These are phyloP conservation scores for Trypanosoma conorhini DNA, from an alignment of 208 protist species.

Conservation along the genomic window DNA sequence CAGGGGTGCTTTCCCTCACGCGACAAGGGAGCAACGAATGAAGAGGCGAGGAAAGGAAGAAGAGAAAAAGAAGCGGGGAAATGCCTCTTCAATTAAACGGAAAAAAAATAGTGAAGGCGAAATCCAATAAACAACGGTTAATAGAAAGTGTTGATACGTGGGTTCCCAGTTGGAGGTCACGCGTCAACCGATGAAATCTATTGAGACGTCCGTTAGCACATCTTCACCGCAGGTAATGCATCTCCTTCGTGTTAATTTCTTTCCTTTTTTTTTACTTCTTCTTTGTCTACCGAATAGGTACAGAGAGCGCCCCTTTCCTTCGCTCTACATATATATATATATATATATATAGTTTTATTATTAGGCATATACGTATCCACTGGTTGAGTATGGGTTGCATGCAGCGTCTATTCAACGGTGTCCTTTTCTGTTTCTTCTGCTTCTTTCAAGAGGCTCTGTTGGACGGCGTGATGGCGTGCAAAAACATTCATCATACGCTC, in stretches of 20 bases:
- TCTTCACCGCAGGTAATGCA: not conserved
- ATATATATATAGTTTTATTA: slow-evolving; percentile 19
- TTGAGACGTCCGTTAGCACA: not conserved
- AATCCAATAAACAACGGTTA: not conserved
- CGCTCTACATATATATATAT: too few species aligned
- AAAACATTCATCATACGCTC: slow-evolving; percentile 45
- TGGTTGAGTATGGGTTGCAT: slow-evolving; percentile 10
- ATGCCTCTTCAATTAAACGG: slow-evolving; percentile 18
- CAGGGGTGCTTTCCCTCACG: not conserved
- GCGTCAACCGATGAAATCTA: not conserved
- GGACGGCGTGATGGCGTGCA: slow-evolving; percentile 61
- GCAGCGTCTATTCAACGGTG: slow-evolving; percentile 44
- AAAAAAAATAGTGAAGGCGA: slow-evolving; percentile 20
- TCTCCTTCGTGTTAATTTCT: not conserved
- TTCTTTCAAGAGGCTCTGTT: slow-evolving; percentile 34
- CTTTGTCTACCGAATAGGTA: too few species aligned
- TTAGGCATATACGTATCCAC: not conserved
- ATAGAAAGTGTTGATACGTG: not conserved
- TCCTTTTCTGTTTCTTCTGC: slow-evolving; percentile 30
- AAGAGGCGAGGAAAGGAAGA: slow-evolving; percentile 4
- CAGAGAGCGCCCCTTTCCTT: too few species aligned
- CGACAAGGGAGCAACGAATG: not conserved
- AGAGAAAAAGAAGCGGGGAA: slow-evolving; percentile 9
- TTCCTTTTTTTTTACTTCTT: slow-evolving; percentile 1
- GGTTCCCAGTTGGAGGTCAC: not conserved